A percentile compares a stretch with the other conserved stretches of the same genome.
These are phyloP conservation scores for Boehmeria nivea DNA, from an alignment of 306 rosid genomes.

Conservation along the genomic window DNA sequence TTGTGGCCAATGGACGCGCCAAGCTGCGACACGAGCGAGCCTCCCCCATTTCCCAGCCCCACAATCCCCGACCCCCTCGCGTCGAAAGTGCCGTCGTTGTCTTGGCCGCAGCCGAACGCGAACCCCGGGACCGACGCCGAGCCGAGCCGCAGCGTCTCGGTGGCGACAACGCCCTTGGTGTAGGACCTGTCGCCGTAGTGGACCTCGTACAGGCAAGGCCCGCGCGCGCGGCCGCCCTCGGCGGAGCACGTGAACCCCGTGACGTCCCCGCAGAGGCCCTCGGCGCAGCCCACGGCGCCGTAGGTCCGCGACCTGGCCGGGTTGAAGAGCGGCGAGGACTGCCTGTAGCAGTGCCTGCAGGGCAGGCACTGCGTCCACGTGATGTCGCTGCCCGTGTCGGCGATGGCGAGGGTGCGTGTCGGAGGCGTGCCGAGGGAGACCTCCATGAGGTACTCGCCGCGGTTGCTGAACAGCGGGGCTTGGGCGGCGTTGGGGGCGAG, in stretches of 20 bases:
- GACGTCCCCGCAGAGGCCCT: not conserved
- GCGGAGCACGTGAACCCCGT: not conserved
- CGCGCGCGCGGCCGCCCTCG: accelerated
- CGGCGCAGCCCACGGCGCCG: conserved; percentile 4
- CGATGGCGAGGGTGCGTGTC: conserved; percentile 22
- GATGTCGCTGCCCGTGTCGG: conserved; percentile 55
- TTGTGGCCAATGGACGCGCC: conserved; percentile 20
- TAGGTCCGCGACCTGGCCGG: conserved; percentile 37
- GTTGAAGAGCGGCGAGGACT: conserved; percentile 32
- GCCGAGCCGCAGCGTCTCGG: conserved; percentile 38
- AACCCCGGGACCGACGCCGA: conserved; percentile 21
- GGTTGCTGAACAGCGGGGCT: not conserved
- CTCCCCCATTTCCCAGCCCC: conserved; percentile 39
- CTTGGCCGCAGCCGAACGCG: conserved; percentile 42
- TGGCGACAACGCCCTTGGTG: conserved; percentile 29
- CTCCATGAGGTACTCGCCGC: conserved; percentile 38
- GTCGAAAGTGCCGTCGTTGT: conserved; percentile 11
- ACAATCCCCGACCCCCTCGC: conserved; percentile 34
- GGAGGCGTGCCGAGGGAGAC: conserved; percentile 54
- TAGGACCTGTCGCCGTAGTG: conserved; percentile 25
- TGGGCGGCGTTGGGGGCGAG: not conserved
- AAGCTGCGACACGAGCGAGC: conserved; percentile 38
- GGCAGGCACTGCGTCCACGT: conserved; percentile 58
- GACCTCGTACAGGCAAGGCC: conserved; percentile 18
- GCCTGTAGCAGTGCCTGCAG: conserved; percentile 34